These are phyloP conservation scores for Podosphaera leucotricha DNA, from an alignment of 2,329 filamentous ascomycete species.

Conservation along the genomic window DNA sequence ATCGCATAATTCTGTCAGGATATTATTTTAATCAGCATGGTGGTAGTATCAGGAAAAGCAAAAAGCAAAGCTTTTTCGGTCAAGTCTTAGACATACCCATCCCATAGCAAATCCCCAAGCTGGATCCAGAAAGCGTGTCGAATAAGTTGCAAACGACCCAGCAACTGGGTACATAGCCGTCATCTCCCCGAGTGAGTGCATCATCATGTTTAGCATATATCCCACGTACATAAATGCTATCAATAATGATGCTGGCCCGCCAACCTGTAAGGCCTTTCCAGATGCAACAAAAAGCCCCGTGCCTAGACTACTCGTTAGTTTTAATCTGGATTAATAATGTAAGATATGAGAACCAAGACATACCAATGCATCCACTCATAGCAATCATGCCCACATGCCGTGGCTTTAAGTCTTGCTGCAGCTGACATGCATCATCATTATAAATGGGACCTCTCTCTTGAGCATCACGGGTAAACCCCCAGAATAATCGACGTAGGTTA, in stretches of 20 bases:
- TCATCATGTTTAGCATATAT: constrained; percentile 73
- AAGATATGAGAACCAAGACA: constrained; percentile 3
- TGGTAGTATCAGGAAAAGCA: constrained; percentile 1
- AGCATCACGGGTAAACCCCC: not conserved
- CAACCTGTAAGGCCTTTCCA: constrained; percentile 40
- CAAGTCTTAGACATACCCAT: constrained; percentile 25
- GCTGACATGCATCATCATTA: constrained; percentile 6
- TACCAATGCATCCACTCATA: constrained; percentile 74
- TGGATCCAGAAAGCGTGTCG: constrained; percentile 76
- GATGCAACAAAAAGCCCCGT: constrained; percentile 77
- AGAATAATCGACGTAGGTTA: not conserved
- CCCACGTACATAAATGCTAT: constrained; percentile 63
- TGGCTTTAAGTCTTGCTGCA: constrained; percentile 57
- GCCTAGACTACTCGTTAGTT: constrained; percentile 20
- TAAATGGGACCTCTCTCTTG: not conserved
- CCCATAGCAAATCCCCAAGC: constrained; percentile 93
- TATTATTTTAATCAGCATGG: constrained; percentile 24
- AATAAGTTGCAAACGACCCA: constrained; percentile 79
- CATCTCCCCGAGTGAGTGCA: constrained; percentile 78
- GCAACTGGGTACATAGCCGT: constrained; percentile 77
- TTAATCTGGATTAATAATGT: constrained; percentile 1
- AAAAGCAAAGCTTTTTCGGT: not conserved
- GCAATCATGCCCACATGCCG: constrained; percentile 95
- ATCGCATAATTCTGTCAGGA: constrained; percentile 86
- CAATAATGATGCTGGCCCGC: constrained; percentile 56